Conservation (phyloP, 2,329 filamentous ascomycete species). For the Sclerotinia nivalis region DNA sequence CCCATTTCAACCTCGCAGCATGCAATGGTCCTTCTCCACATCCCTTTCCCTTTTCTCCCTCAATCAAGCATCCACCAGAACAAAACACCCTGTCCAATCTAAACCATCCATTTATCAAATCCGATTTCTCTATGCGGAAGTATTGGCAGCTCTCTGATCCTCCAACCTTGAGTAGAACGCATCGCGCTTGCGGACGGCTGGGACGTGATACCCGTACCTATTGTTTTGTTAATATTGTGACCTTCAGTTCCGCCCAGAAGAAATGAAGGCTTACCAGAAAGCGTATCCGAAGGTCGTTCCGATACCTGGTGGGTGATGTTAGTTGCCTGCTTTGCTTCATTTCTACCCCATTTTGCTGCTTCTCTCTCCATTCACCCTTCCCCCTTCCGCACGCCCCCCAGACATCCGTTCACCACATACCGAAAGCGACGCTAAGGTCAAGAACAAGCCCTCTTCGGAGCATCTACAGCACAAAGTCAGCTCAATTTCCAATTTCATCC, state of each 20-base stretch:
- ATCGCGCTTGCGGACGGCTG: constrained; percentile 45
- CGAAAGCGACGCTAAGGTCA: constrained; percentile 57
- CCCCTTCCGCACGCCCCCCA: neutral
- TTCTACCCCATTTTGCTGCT: constrained; percentile 1
- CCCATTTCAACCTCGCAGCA: constrained; percentile 21
- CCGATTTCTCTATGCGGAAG: constrained; percentile 32
- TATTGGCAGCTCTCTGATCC: constrained; percentile 42
- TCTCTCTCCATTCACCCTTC: neutral
- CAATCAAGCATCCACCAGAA: neutral
- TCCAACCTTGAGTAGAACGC: constrained; percentile 47
- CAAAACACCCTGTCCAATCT: constrained; percentile 4
- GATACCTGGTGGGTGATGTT: constrained; percentile 47
- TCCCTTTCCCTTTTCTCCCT: neutral
- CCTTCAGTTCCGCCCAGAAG: neutral
- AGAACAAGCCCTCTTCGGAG: constrained; percentile 59
- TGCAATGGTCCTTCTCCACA: neutral
- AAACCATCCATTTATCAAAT: constrained; percentile 20
- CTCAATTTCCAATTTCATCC: constrained; percentile 28
- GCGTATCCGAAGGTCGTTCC: constrained; percentile 54
- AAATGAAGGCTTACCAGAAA: constrained; percentile 51
- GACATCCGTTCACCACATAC: constrained; percentile 43
- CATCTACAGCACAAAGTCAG: constrained; percentile 49
- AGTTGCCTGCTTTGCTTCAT: constrained; percentile 21
- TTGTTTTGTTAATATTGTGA: neutral
- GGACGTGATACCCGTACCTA: constrained; percentile 48